Percentiles rank a stretch among this genome's conserved stretches.
Conservation (phyloP, 2,329 filamentous ascomycete genomes). For the Fusarium sp. region DNA sequence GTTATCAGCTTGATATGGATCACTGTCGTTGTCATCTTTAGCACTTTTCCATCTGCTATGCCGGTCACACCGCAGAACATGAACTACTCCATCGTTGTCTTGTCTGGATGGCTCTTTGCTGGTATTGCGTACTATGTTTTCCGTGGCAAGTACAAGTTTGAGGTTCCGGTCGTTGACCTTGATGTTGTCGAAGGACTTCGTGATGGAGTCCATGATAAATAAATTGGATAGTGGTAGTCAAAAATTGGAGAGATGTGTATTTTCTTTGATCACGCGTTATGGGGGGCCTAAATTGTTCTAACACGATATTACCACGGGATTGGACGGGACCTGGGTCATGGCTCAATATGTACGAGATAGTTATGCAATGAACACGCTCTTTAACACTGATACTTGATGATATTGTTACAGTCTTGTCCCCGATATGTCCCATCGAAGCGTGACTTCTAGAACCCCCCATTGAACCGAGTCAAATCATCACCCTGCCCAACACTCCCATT, state of each 20-base stretch:
- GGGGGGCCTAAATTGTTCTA: background rate
- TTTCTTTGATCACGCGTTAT: accelerated
- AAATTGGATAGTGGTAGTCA: background rate
- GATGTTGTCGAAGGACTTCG: background rate
- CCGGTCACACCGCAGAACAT: conserved; percentile 56
- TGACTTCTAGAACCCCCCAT: background rate
- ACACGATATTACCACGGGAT: background rate
- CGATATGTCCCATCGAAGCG: accelerated
- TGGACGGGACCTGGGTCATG: background rate
- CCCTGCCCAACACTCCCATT: background rate
- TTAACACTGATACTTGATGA: background rate
- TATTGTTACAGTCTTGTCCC: background rate
- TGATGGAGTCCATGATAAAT: background rate
- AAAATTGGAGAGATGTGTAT: background rate
- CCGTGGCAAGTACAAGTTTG: conserved; percentile 40
- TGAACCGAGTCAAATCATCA: background rate
- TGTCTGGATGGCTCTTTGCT: conserved; percentile 52
- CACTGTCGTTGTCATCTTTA: conserved; percentile 55
- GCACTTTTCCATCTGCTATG: conserved; percentile 55
- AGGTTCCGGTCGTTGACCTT: conserved; percentile 21
- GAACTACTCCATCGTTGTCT: conserved; percentile 59
- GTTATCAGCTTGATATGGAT: conserved; percentile 57
- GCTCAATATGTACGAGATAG: background rate
- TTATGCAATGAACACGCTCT: background rate
- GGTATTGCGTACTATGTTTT: conserved; percentile 49